Percentiles rank a stretch among this genome's conserved stretches.
Conservation (phyloP, 441 rosid genomes). For the Mallotus japonicus region DNA sequence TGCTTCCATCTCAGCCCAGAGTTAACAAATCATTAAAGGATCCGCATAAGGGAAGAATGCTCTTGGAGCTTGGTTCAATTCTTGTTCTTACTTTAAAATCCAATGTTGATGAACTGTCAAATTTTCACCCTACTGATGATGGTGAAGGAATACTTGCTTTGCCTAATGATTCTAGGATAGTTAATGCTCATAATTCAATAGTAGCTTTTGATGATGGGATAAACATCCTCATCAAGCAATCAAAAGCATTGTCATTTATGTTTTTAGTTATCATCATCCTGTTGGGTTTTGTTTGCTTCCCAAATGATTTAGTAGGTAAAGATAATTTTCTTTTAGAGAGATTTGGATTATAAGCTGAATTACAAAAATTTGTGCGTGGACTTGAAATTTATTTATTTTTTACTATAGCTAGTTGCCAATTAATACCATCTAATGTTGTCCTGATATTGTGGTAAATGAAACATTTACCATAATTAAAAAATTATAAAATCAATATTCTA, state of each 20-base stretch:
- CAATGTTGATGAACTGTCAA: slow-evolving; percentile 22
- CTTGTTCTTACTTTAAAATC: slow-evolving; percentile 22
- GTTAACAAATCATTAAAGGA: slow-evolving; percentile 19
- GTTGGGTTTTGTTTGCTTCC: slow-evolving; percentile 33
- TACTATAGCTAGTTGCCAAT: no score
- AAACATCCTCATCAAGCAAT: slow-evolving; percentile 21
- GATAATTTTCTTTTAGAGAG: slow-evolving; percentile 30
- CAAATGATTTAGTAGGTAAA: slow-evolving; percentile 17
- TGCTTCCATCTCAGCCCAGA: slow-evolving; percentile 22
- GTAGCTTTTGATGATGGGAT: slow-evolving; percentile 18
- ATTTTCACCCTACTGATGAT: slow-evolving; percentile 12
- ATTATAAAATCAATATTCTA: no score
- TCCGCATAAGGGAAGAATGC: slow-evolving; percentile 33
- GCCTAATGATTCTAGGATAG: slow-evolving; percentile 33
- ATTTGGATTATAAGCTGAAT: no score
- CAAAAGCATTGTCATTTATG: slow-evolving; percentile 26
- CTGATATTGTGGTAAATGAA: no score
- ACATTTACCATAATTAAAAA: no score
- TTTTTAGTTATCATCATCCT: slow-evolving; percentile 26
- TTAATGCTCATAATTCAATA: slow-evolving; percentile 27
- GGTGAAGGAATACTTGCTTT: slow-evolving; percentile 27
- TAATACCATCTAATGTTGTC: no score
- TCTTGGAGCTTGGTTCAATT: slow-evolving; percentile 25
- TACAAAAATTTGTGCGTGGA: no score
- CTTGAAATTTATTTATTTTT: no score